phyloP scores from a whole-genome alignment of 2,329 filamentous ascomycete genomes.

The Diaporthe sp. region DNA sequence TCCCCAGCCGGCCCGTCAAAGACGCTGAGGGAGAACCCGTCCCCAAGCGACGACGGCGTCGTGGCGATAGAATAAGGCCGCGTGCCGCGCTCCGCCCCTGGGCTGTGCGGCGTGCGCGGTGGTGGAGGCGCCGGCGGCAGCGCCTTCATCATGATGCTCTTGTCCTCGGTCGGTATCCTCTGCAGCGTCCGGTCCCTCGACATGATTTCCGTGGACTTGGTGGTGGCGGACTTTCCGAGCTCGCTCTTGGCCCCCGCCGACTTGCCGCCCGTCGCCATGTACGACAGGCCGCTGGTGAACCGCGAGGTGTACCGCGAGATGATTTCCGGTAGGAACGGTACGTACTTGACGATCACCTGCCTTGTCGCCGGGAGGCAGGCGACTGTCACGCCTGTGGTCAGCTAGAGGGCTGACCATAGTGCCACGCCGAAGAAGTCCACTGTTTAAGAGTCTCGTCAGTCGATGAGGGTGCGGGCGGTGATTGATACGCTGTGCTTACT shows the following conservation, averaged over 20 bases:
- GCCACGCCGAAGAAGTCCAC: slow-evolving; percentile 27
- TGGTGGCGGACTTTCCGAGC: neutral
- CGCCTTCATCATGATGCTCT: neutral
- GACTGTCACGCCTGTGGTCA: slow-evolving; percentile 17
- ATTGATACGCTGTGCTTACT: slow-evolving; percentile 10
- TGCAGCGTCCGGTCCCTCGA: slow-evolving; percentile 5
- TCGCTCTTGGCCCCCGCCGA: neutral
- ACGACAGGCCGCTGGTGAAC: neutral
- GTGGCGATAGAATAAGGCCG: slow-evolving; percentile 5
- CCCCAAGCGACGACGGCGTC: neutral
- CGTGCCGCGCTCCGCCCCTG: neutral
- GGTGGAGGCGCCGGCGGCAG: neutral
- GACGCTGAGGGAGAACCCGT: neutral
- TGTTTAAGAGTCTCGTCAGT: neutral
- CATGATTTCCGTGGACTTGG: slow-evolving; percentile 1
- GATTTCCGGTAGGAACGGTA: slow-evolving; percentile 2
- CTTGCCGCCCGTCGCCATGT: neutral
- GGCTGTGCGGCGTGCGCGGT: neutral
- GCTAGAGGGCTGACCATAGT: slow-evolving; percentile 25
- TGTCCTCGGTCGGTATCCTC: slow-evolving; percentile 14
- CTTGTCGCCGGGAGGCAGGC: slow-evolving; percentile 22
- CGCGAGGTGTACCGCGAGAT: neutral
- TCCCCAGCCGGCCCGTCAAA: neutral
- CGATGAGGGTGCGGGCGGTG: neutral
- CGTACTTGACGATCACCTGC: slow-evolving; percentile 18